Evolutionary conservation across 139 green algal genomes (phyloP).

Genomic region (Chlorella sp.): DNA sequence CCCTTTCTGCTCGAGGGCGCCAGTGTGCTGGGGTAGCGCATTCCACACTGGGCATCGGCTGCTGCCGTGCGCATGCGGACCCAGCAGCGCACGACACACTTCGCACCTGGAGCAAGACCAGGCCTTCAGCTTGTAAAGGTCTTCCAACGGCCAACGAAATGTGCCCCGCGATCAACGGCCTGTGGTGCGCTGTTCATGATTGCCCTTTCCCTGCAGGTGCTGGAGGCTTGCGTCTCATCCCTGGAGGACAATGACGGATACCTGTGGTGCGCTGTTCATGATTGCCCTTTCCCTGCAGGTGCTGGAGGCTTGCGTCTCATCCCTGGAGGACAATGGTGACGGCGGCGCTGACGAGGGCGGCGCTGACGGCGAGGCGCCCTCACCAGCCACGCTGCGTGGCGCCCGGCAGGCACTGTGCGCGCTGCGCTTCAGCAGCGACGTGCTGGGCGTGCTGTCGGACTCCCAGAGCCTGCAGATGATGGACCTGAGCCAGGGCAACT

Average conservation of each 20-base stretch:
- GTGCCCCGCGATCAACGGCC: too few relatives aligned
- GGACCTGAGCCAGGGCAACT: not conserved
- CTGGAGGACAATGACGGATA: not conserved
- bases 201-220: not conserved
- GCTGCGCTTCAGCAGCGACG: not conserved
- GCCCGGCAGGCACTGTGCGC: too few relatives aligned
- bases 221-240: too few relatives aligned
- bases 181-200: not conserved
- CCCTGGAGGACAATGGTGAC: too few relatives aligned
- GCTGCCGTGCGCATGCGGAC: too few relatives aligned
- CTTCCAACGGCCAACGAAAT: too few relatives aligned
- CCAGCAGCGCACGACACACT: too few relatives aligned
- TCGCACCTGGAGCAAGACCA: too few relatives aligned
- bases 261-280: not conserved
- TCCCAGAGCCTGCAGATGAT: not conserved
- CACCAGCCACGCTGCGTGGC: not conserved
- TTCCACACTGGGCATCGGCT: not conserved
- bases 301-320: too few relatives aligned
- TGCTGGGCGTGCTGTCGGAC: not conserved
- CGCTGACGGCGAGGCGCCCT: not conserved
- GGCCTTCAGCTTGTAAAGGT: too few relatives aligned
- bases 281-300: not conserved
- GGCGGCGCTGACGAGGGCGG: not conserved
- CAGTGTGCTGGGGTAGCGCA: not conserved
- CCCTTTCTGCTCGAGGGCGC: not conserved